phyloP scores from a whole-genome alignment of 176 grass and related monocot genomes.

The Chrysopogon serrulatus region DNA sequence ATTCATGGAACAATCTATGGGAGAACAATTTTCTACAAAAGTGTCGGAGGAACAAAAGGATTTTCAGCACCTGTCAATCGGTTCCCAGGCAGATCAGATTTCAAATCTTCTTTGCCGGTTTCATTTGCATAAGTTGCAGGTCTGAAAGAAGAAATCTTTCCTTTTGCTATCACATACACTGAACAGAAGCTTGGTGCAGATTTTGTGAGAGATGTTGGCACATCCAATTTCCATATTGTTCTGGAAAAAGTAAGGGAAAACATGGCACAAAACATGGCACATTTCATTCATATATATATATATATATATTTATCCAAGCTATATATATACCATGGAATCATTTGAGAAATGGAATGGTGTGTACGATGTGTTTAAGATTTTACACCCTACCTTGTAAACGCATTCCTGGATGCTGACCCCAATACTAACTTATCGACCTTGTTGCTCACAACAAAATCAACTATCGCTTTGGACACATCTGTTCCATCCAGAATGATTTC shows the following conservation, averaged over 20 bases:
- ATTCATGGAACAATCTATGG: background rate
- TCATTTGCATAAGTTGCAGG: slow-evolving; percentile 48
- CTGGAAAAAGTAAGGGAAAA: slow-evolving; percentile 32
- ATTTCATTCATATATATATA: no score
- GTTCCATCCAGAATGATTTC: slow-evolving; percentile 67
- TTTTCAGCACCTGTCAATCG: slow-evolving; percentile 31
- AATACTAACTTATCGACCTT: slow-evolving; percentile 61
- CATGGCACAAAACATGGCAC: background rate
- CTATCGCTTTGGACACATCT: slow-evolving; percentile 64
- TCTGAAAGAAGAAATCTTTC: slow-evolving; percentile 65
- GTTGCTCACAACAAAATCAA: slow-evolving; percentile 51
- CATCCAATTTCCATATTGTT: slow-evolving; percentile 64
- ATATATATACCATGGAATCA: no score
- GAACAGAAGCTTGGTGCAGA: slow-evolving; percentile 56
- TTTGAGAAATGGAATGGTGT: background rate
- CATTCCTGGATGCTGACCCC: slow-evolving; percentile 59
- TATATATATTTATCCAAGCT: no score
- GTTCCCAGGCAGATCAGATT: slow-evolving; percentile 24
- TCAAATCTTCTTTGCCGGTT: slow-evolving; percentile 8
- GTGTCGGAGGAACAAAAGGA: slow-evolving; percentile 19
- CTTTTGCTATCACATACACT: slow-evolving; percentile 81
- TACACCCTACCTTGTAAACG: slow-evolving; percentile 52
- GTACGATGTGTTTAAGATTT: background rate
- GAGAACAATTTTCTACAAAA: background rate
- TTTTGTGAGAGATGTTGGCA: slow-evolving; percentile 62